Evolutionary conservation across 1,139 yeast species (phyloP).

Genomic region (Tardiomyces depauwii): DNA sequence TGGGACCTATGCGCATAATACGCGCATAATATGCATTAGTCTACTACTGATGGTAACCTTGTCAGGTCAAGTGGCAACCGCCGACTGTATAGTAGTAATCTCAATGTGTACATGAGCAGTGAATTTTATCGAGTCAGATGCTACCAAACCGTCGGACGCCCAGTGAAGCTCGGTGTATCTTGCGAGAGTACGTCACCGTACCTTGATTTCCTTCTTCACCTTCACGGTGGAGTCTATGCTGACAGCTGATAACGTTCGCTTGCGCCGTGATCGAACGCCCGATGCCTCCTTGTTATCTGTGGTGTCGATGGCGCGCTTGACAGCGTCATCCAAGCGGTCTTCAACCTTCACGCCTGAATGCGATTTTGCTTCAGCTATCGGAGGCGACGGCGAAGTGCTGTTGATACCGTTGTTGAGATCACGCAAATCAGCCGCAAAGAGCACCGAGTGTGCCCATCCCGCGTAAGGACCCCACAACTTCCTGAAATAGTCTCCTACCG

Average conservation of each 20-base stretch:
- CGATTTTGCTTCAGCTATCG: too few relatives aligned
- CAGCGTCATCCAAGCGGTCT: not conserved
- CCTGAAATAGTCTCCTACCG: constrained; percentile 50
- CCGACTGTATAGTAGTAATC: too few relatives aligned
- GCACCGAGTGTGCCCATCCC: constrained; percentile 95
- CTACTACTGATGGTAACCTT: too few relatives aligned
- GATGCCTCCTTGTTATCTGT: not conserved
- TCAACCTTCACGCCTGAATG: too few relatives aligned
- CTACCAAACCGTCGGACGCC: too few relatives aligned
- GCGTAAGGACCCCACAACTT: constrained; percentile 82
- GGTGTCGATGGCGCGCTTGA: not conserved
- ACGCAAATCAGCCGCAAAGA: constrained; percentile 73
- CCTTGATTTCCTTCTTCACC: not conserved
- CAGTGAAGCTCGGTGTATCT: too few relatives aligned
- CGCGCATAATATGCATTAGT: too few relatives aligned
- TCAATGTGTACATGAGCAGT: too few relatives aligned
- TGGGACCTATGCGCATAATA: too few relatives aligned
- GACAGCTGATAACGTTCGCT: not conserved
- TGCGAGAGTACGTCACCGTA: too few relatives aligned
- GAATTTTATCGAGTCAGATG: too few relatives aligned
- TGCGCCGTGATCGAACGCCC: not conserved
- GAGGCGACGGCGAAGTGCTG: not conserved
- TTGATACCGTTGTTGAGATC: constrained; percentile 45
- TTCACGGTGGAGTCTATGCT: not conserved
- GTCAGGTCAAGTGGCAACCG: too few relatives aligned